Percentiles rank a stretch among this genome's conserved stretches.
These are phyloP conservation scores for Arthrobotrys conoides DNA, from an alignment of 2,329 filamentous ascomycete species.

Conservation along the genomic window DNA sequence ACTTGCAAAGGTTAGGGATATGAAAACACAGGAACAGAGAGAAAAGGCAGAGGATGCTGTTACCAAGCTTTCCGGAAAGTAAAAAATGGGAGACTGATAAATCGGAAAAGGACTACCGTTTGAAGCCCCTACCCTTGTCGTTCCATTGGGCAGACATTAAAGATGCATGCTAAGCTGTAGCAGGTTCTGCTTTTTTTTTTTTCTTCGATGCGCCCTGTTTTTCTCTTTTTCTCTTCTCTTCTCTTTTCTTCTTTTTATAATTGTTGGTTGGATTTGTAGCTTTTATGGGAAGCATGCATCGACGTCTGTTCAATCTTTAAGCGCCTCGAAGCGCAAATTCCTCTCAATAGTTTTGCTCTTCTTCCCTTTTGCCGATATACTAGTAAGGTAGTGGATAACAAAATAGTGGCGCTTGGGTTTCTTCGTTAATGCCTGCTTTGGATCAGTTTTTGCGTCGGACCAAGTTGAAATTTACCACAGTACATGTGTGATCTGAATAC, in stretches of 20 bases:
- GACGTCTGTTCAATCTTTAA: constrained; percentile 57
- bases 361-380: constrained; percentile 12
- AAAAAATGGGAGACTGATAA: constrained; percentile 19
- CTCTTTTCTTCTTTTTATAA: constrained; percentile 9
- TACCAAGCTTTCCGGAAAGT: constrained; percentile 50
- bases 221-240: constrained; percentile 10
- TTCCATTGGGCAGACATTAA: constrained; percentile 35
- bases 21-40: constrained; percentile 86
- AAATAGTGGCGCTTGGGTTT: constrained; percentile 49
- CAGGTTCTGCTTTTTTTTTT: constrained; percentile 57
- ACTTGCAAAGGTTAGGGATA: constrained; percentile 90
- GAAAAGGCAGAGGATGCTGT: constrained; percentile 72
- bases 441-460: constrained; percentile 23
- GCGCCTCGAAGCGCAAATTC: constrained; percentile 2
- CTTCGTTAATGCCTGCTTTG: constrained; percentile 11
- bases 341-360: constrained; percentile 11
- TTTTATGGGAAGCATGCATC: constrained; percentile 52
- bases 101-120: constrained; percentile 31
- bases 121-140: constrained; percentile 15
- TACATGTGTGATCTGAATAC: background rate
- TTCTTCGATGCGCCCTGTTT: constrained; percentile 14
- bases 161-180: constrained; percentile 53
- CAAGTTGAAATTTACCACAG: constrained; percentile 4
- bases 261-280: constrained; percentile 45
- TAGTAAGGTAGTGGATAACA: constrained; percentile 36